A percentile compares a stretch with the other conserved stretches of the same genome.
Evolutionary conservation across 2,329 filamentous ascomycete genomes (phyloP).

Genomic region (Hymenoscyphus infarciens): DNA sequence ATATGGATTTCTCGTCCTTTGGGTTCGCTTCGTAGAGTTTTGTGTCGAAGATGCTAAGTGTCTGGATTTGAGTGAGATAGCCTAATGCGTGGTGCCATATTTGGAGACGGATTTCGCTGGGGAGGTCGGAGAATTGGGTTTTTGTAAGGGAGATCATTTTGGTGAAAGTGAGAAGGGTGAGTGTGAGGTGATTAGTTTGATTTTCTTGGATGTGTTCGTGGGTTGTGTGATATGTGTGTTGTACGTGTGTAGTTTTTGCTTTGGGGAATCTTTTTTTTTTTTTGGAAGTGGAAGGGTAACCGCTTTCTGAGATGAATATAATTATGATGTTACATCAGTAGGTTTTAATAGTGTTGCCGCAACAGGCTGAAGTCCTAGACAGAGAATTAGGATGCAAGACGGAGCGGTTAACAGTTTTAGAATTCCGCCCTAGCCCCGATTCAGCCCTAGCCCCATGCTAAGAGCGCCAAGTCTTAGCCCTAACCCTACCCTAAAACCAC

Average conservation of each 20-base stretch:
- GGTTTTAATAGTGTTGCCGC: too few relatives aligned
- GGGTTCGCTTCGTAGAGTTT: neutral
- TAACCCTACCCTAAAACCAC: too few relatives aligned
- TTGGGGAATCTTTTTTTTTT: neutral
- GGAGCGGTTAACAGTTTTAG: too few relatives aligned
- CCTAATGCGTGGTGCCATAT: conserved; percentile 5
- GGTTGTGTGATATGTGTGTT: neutral
- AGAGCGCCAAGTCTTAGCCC: too few relatives aligned
- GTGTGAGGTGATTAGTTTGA: neutral
- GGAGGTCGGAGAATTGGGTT: conserved; percentile 2
- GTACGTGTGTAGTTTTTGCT: neutral
- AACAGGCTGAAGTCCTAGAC: too few relatives aligned
- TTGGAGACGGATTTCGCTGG: neutral
- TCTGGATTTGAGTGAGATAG: neutral
- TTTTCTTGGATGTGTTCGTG: neutral
- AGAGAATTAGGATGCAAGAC: too few relatives aligned
- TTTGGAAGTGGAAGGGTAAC: neutral
- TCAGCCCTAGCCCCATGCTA: too few relatives aligned
- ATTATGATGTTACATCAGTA: neutral
- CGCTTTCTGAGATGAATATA: neutral
- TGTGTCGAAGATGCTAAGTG: conserved; percentile 1
- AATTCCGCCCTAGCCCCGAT: too few relatives aligned
- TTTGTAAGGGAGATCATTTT: neutral
- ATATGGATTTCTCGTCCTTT: too few relatives aligned
- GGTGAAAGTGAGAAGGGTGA: neutral